Evolutionary conservation across 495 filamentous ascomycete genomes (phyloP), one percentile per base, ranked within the genome.

Genomic region (Aspergillus saccharolyticus): DNA sequence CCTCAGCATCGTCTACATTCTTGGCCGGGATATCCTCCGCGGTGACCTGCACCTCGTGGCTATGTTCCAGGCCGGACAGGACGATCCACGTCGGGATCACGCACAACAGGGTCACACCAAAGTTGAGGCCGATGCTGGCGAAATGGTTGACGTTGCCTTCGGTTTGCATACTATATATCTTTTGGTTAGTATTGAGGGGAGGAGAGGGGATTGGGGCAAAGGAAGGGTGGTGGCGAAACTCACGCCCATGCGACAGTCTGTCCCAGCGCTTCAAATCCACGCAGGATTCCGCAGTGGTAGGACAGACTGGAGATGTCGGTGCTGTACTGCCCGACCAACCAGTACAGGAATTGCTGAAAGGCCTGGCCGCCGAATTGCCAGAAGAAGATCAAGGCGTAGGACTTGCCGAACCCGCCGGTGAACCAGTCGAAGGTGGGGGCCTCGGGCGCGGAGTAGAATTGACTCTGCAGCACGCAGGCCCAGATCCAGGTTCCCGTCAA

Each of bases 341-440:
- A 71, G 59, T 71, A 71, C 18, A 71, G 66, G 55, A 67, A 71
- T 56, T 71, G 68, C 51, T 71, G 68, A 53, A 71, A 71, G 8
- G 64, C 68, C 48, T 69, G 68, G 24, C 68, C 68, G 21, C 61
- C 65, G 25, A 71, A 71, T 1, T 52, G 58, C 68, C 68, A 71
- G 61, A 71, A 71, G 56, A 71, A 71, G 52, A 71, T 58, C 4
- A 71, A 52, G 1, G 68, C 66, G 53, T 71, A 71, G 6, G 63
- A 58, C 50, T 71, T 71, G 14, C 65, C 65, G 55, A 71, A 71
- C 0, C 65, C 68, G 18, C 63, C 60, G 30, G 54, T 69, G 63
- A 71, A 71, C 68, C 68, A 71, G 56, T 71, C 68, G 33, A 67
- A 71, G 10, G 63, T 47, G 15, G 68, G 66, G 16, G 65, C 10